These are phyloP conservation scores for Pythium coloratum DNA, from an alignment of 352 stramenopile genomes.

Conservation along the genomic window DNA sequence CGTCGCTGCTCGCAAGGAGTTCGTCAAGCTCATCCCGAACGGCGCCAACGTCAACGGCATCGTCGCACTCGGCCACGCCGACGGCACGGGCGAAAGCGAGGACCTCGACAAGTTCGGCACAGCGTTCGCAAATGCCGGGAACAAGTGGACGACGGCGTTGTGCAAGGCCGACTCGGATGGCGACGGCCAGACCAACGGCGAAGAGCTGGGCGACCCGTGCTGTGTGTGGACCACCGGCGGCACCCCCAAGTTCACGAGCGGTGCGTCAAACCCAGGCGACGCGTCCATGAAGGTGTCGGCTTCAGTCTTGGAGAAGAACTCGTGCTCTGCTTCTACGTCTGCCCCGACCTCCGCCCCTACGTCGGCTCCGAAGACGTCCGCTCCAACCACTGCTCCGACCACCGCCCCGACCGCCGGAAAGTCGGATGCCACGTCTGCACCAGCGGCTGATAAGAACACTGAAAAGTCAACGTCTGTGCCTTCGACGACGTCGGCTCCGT, in stretches of 20 bases:
- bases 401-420: background rate
- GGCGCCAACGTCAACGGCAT: constrained; percentile 26
- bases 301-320: constrained; percentile 13
- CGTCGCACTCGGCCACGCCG: constrained; percentile 24
- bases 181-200: no score
- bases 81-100: constrained; percentile 10
- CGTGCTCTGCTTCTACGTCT: constrained; percentile 3
- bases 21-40: constrained; percentile 30
- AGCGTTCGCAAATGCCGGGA: constrained; percentile 26
- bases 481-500: no score
- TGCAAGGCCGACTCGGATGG: constrained; percentile 35
- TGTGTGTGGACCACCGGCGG: constrained; percentile 30
- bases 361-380: background rate
- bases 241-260: constrained; percentile 14
- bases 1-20: background rate
- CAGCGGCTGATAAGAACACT: background rate
- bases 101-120: constrained; percentile 36
- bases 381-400: background rate
- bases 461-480: no score
- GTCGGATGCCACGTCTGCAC: background rate
- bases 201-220: background rate
- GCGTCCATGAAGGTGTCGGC: constrained; percentile 8
- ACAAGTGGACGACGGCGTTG: constrained; percentile 34
- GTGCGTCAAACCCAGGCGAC: constrained; percentile 26
- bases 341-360: background rate